Evolutionary conservation across 2,329 filamentous ascomycete genomes (phyloP).

Genomic region (Fusarium sp.): DNA sequence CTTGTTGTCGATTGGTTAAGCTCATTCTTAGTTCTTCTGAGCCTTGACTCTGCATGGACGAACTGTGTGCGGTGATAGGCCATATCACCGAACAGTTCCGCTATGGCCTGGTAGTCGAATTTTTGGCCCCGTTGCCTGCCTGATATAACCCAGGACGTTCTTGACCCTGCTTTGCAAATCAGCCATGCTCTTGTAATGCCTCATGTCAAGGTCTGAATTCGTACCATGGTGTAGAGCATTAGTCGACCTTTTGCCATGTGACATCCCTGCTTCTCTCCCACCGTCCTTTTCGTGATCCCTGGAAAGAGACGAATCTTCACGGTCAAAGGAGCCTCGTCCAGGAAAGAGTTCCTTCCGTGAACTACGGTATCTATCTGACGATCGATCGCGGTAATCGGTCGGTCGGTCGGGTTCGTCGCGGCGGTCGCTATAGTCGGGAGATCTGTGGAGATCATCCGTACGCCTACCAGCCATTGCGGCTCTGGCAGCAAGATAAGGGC

Average conservation of each 20-base stretch:
- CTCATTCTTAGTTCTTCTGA: slow-evolving; percentile 33
- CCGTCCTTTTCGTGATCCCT: slow-evolving; percentile 23
- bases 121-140: not conserved
- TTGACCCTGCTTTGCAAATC: slow-evolving; percentile 18
- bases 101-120: slow-evolving; percentile 25
- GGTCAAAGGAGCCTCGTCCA: slow-evolving; percentile 23
- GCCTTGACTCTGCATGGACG: slow-evolving; percentile 35
- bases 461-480: slow-evolving; percentile 45
- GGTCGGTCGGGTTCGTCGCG: slow-evolving; percentile 31
- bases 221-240: slow-evolving; percentile 39
- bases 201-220: not conserved
- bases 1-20: slow-evolving; percentile 31
- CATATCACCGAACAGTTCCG: slow-evolving; percentile 46
- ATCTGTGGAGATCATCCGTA: slow-evolving; percentile 13
- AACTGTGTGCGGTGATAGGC: slow-evolving; percentile 38
- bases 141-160: not conserved
- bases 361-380: slow-evolving; percentile 21
- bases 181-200: slow-evolving; percentile 4
- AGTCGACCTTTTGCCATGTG: slow-evolving; percentile 5
- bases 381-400: slow-evolving; percentile 28
- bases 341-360: slow-evolving; percentile 13
- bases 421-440: slow-evolving; percentile 15
- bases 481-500: slow-evolving; percentile 19
- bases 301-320: slow-evolving; percentile 21
- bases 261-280: slow-evolving; percentile 8